Evolutionary conservation across 495 filamentous ascomycete species (phyloP).

Genomic region (Neurospora pannonica): DNA sequence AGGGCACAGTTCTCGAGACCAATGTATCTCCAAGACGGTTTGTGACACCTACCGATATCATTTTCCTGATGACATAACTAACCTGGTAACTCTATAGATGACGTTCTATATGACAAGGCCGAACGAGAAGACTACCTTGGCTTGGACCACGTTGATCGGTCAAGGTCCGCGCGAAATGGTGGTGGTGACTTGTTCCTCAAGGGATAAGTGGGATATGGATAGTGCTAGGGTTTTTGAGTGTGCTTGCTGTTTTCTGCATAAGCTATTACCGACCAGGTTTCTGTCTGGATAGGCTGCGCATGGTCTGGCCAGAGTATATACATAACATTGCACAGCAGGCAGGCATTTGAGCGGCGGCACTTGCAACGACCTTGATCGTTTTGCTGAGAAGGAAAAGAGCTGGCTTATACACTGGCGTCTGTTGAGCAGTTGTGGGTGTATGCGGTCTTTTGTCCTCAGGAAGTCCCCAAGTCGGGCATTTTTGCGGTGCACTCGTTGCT

Average conservation of each 20-base stretch:
- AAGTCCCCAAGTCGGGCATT: background rate
- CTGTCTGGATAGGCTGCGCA: background rate
- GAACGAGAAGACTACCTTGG: slow-evolving; percentile 70
- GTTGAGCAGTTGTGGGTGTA: background rate
- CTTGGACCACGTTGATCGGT: slow-evolving; percentile 78
- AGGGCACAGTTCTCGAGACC: slow-evolving; percentile 60
- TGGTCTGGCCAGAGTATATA: background rate
- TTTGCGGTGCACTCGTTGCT: background rate
- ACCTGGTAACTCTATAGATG: slow-evolving; percentile 45
- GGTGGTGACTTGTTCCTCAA: slow-evolving; percentile 47
- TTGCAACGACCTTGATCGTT: background rate
- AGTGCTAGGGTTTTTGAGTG: background rate
- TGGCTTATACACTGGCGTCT: background rate
- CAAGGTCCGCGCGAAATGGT: slow-evolving; percentile 41
- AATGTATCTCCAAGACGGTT: slow-evolving; percentile 81
- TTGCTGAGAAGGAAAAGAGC: background rate
- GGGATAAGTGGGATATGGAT: slow-evolving; percentile 22
- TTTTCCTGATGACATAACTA: slow-evolving; percentile 1
- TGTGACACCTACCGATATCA: slow-evolving; percentile 18
- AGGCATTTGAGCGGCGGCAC: background rate
- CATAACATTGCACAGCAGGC: background rate
- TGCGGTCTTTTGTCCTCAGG: background rate
- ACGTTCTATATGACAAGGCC: slow-evolving; percentile 69
- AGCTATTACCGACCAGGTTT: background rate
- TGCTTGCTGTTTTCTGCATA: background rate